phyloP scores from a whole-genome alignment of 495 filamentous ascomycete genomes.

The Aspergillus saccharolyticus region DNA sequence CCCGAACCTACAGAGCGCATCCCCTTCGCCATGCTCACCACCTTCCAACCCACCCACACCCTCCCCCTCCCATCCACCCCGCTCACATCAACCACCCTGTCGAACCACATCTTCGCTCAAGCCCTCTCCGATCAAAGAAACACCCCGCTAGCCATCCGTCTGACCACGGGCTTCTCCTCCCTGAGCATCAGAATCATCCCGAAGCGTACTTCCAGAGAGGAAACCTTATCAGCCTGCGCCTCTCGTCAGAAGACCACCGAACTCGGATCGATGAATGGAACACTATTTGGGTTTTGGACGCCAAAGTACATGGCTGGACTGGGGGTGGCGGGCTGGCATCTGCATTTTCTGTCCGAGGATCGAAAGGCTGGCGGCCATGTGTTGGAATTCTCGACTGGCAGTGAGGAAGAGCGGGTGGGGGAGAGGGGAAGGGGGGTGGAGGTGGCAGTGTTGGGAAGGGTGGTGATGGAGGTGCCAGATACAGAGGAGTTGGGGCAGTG shows the following conservation, averaged over 20 bases:
- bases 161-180: neutral
- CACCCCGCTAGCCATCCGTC: conserved; percentile 8
- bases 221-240: conserved; percentile 37
- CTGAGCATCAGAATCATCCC: conserved; percentile 11
- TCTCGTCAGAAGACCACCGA: conserved; percentile 34
- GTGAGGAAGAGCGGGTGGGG: neutral
- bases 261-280: conserved; percentile 32
- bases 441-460: too few relatives aligned
- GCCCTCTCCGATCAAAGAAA: conserved; percentile 11
- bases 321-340: conserved; percentile 45
- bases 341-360: conserved; percentile 48
- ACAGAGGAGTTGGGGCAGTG: too few relatives aligned
- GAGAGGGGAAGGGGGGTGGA: too few relatives aligned
- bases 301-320: conserved; percentile 44
- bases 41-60: conserved; percentile 11
- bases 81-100: conserved; percentile 1
- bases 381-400: conserved; percentile 37
- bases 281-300: conserved; percentile 45
- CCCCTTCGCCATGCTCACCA: conserved; percentile 13
- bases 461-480: too few relatives aligned
- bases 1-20: neutral
- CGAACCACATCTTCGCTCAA: conserved; percentile 1
- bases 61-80: neutral
- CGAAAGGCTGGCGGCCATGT: conserved; percentile 44
- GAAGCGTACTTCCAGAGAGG: conserved; percentile 15